Evolutionary conservation across 2,329 filamentous ascomycete genomes (phyloP).

Genomic region (Pseudogymnoascus sp.): DNA sequence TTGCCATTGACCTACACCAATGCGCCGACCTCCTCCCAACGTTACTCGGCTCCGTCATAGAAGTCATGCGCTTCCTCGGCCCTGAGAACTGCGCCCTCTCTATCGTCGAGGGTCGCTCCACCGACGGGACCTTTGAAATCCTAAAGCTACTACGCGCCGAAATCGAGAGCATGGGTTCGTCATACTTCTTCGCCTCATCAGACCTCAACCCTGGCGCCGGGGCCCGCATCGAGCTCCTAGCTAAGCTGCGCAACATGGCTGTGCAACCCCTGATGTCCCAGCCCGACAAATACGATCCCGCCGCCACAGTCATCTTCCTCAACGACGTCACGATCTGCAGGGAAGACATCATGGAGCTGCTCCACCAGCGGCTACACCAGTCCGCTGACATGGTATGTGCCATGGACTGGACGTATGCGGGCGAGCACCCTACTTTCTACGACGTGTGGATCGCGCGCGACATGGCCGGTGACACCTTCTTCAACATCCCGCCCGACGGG

Average conservation of each 20-base stretch:
- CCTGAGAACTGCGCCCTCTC: constrained; percentile 41
- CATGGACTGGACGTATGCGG: constrained; percentile 48
- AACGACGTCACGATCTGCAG: constrained; percentile 43
- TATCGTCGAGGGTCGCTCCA: constrained; percentile 46
- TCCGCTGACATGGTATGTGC: constrained; percentile 48
- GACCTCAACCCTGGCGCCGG: constrained; percentile 34
- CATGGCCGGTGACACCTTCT: constrained; percentile 46
- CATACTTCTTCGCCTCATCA: constrained; percentile 35
- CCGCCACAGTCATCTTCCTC: constrained; percentile 40
- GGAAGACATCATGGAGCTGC: constrained; percentile 49
- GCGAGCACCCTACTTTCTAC: constrained; percentile 41
- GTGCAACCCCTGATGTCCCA: constrained; percentile 34
- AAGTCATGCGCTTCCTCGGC: constrained; percentile 37
- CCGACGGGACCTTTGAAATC: constrained; percentile 44
- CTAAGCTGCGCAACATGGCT: constrained; percentile 42
- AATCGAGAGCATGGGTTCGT: constrained; percentile 30
- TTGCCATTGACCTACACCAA: constrained; percentile 43
- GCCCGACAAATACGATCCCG: constrained; percentile 18
- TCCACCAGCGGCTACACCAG: constrained; percentile 38
- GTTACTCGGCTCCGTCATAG: constrained; percentile 42
- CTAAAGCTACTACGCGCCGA: constrained; percentile 33
- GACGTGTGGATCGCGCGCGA: constrained; percentile 47
- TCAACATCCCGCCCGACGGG: constrained; percentile 40
- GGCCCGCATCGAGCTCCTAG: constrained; percentile 38
- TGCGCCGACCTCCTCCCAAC: constrained; percentile 36